phyloP scores from a whole-genome alignment of 441 rosid species.

The Manihot esculenta region DNA sequence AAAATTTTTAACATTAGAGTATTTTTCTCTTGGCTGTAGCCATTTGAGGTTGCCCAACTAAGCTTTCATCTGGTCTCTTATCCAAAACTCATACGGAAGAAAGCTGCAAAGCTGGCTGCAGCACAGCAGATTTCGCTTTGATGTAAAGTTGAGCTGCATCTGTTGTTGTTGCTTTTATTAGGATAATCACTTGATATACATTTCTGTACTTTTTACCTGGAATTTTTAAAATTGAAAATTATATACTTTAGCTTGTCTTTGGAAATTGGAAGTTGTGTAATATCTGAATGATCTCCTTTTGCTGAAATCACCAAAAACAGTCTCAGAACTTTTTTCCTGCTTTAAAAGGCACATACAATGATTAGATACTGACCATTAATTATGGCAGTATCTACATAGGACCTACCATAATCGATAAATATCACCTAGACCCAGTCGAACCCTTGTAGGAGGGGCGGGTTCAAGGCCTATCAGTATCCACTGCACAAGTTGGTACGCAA shows the following conservation, averaged over 20 bases:
- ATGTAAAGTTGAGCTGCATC: conserved; percentile 2
- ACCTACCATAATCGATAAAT: too few relatives aligned
- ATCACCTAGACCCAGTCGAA: too few relatives aligned
- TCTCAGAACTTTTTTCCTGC: neutral
- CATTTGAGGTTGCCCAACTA: too few relatives aligned
- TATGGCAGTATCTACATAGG: too few relatives aligned
- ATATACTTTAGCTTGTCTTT: neutral
- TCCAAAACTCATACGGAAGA: neutral
- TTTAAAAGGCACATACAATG: too few relatives aligned
- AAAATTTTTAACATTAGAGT: neutral
- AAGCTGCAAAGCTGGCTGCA: conserved; percentile 8
- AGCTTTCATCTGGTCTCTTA: conserved; percentile 4
- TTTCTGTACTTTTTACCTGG: neutral
- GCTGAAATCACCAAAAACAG: neutral
- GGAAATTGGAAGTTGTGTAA: too few relatives aligned
- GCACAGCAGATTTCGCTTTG: neutral
- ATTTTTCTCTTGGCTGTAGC: neutral
- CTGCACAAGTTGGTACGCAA: too few relatives aligned
- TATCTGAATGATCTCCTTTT: neutral
- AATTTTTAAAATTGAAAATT: neutral
- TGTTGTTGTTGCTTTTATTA: neutral
- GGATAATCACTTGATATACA: neutral
- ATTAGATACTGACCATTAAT: too few relatives aligned
- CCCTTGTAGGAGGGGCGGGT: too few relatives aligned
- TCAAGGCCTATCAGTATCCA: too few relatives aligned